Base-by-base conservation (phyloP, 257 asterid species). In the Avicennia marina region DNA sequence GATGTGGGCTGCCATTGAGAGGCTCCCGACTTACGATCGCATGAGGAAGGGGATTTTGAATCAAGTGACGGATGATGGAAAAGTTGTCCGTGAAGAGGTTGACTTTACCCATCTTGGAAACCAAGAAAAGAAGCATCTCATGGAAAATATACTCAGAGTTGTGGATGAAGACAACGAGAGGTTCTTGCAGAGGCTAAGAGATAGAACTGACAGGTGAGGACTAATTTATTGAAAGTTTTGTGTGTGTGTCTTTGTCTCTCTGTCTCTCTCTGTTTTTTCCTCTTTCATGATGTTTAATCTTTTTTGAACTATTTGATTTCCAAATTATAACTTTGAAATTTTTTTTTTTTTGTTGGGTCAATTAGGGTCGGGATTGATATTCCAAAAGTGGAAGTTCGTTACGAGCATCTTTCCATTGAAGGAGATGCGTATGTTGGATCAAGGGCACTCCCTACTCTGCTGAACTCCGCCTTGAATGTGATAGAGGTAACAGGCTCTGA, bases 101-200 rank as follows among this genome's bases (percentile, higher is more conserved):
- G 95, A 91, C 73, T 78, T 88, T 45, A 77, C 85, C 24, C 55
- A 80, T 47, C 77, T 88, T 46, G 85, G 88, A 18, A 43, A 44
- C 51, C 81, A 72, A 64, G 94, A 83, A 16, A 91, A 73, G 71
- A 86, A 79, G 79, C 79, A 48, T 7, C 81, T 91, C 21, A 55
- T 78, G 75, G 96, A 81, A 32, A 78, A 58, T 64, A 68, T 91
- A 11, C 80, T 91, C 44, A 83, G 70, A 67, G 82, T 74, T 70
- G 98, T 88, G 29, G 98, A 91, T 29, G 95, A 87, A 39, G 98
- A 91, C 70, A 88, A 91, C 43, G 98, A 91, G 84, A 76, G 76
- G 81, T 85, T 91, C 20, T 80, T 91, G 44, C 76, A 40, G 62
- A 75, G 95, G 77, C 77, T 88, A 7, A 75, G 96, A 62, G 86